These are phyloP conservation scores for Leavenworthia alabamica DNA, from an alignment of 345 rosid species.

Conservation along the genomic window DNA sequence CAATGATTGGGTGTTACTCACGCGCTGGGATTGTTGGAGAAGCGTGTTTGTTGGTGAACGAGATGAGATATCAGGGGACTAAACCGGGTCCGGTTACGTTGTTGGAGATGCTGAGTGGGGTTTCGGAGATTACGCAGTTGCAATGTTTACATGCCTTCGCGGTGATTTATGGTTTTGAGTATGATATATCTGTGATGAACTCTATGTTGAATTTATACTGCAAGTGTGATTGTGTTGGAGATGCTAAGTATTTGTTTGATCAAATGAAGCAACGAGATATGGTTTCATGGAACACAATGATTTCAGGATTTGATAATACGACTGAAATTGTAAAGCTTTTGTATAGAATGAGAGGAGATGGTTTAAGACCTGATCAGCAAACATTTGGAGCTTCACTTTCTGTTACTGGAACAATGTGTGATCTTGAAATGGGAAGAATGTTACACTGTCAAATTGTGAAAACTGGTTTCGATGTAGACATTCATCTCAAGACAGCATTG, in stretches of 20 bases:
- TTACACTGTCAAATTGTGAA: conserved; percentile 52
- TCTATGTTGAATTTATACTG: conserved; percentile 45
- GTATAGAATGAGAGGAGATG: conserved; percentile 36
- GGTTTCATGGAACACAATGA: conserved; percentile 52
- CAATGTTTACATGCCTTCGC: conserved; percentile 46
- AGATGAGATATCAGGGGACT: conserved; percentile 41
- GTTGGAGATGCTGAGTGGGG: conserved; percentile 40
- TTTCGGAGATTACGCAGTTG: conserved; percentile 33
- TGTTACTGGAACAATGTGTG: conserved; percentile 33
- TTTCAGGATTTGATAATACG: conserved; percentile 41
- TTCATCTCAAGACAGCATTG: conserved; percentile 53
- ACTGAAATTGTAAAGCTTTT: conserved; percentile 37
- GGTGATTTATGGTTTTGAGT: conserved; percentile 38
- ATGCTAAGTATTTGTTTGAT: conserved; percentile 43
- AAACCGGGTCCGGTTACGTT: conserved; percentile 52
- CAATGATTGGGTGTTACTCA: conserved; percentile 47
- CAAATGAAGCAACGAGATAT: conserved; percentile 43
- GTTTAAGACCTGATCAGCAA: conserved; percentile 42
- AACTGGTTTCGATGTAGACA: conserved; percentile 39
- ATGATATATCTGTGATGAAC: conserved; percentile 33
- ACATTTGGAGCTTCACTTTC: conserved; percentile 41
- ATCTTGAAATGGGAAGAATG: conserved; percentile 41
- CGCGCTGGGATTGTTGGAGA: conserved; percentile 29
- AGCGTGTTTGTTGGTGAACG: conserved; percentile 34
- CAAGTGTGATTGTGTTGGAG: conserved; percentile 36